These are phyloP conservation scores for Dovyalis caffra DNA, from an alignment of 345 rosid species.

Conservation along the genomic window DNA sequence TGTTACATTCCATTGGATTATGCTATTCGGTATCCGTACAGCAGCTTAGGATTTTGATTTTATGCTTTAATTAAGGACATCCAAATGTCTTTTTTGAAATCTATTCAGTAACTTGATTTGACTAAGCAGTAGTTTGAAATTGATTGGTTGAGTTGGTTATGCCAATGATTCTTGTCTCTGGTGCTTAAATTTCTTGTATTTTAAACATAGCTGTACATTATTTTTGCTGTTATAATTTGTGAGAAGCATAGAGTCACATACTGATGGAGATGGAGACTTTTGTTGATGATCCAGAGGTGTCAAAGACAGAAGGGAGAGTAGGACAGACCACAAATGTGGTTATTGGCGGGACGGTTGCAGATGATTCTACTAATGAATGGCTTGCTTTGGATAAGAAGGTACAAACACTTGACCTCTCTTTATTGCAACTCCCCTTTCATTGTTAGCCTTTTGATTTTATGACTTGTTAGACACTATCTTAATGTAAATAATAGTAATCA, in stretches of 20 bases:
- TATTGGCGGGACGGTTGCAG: constrained; percentile 88
- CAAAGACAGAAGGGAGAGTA: constrained; percentile 88
- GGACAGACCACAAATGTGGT: constrained; percentile 93
- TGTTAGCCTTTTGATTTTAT: neutral
- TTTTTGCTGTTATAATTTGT: neutral
- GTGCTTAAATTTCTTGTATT: too few relatives aligned
- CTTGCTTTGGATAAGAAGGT: constrained; percentile 94
- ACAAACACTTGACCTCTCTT: neutral
- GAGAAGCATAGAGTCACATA: neutral
- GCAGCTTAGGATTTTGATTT: too few relatives aligned
- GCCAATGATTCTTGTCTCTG: too few relatives aligned
- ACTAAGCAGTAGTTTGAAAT: too few relatives aligned
- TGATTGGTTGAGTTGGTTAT: too few relatives aligned
- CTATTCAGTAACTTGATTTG: too few relatives aligned
- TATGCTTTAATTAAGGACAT: too few relatives aligned
- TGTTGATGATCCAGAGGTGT: constrained; percentile 59
- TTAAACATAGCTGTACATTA: too few relatives aligned
- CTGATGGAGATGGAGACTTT: neutral
- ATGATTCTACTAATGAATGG: constrained; percentile 91
- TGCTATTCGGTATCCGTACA: too few relatives aligned
- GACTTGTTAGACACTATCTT: neutral
- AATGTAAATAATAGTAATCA: neutral
- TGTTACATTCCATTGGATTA: too few relatives aligned
- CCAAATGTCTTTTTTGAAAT: too few relatives aligned
- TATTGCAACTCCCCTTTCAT: neutral